Evolutionary conservation across 306 rosid genomes (phyloP), one percentile per base, ranked within the genome.

Genomic region (Fragaria vesca): DNA sequence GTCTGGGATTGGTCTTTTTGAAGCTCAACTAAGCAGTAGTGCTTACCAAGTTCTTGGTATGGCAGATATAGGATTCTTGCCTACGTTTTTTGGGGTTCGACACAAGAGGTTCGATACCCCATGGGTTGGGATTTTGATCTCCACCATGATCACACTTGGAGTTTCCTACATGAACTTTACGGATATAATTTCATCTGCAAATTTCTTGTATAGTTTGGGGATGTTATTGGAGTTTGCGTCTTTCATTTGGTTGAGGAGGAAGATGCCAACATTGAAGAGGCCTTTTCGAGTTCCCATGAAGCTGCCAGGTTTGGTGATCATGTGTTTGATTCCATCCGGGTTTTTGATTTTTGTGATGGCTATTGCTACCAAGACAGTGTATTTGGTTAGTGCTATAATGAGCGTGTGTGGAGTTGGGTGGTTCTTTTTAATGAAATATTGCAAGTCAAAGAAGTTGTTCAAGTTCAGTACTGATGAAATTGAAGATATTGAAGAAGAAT

Each of bases 151-250:
- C 24, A 52, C 61, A 24, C 78, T 82, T n/a, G 78, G 57, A 21
- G 73, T 66, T 52, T 77, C 85, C 4, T 82, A 47, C 52, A 55
- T 82, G 70, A 38, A 77, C n/a, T 82, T 82, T 43, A 66, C 75
- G 1, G 81, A 52, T 18, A 77, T 77, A n/a, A 72, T 82, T 17
- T 73, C 85, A 4, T 74, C 85, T 30, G 79, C 82, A n/a, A 82
- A 82, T 67, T 82, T 82, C 81, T 67, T 82, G 81, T 82, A 82
- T 28, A 77, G 85, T 58, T 66, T 82, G 78, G 85, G 85, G 2
- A 82, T 82, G 85, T 36, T 82, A 2, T 48, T 82, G 76, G 85
- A 82, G 67, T 77, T 82, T 58, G 70, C 85, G 0, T 78, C 85
- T 10, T 77, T 82, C 63, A 18, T 82, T 45, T 82, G 85, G 85